Conservation (phyloP, 2,329 filamentous ascomycete species). For the Balansia obtecta region DNA sequence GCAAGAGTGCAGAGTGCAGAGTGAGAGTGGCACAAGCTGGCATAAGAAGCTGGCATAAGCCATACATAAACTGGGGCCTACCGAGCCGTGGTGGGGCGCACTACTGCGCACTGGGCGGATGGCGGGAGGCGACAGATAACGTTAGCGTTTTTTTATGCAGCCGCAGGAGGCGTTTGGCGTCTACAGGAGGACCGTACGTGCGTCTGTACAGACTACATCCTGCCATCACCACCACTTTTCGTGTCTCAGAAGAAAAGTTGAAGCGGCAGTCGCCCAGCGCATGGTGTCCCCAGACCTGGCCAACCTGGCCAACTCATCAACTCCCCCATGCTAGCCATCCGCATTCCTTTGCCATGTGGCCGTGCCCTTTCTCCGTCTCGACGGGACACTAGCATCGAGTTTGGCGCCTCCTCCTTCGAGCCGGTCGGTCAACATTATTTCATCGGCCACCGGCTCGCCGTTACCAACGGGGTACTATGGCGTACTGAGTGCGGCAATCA, state of each 20-base stretch:
- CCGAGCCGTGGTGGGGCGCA: neutral
- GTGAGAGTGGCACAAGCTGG: neutral
- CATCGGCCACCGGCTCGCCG: neutral
- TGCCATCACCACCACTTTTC: no score
- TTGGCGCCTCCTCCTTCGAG: constrained; percentile 3
- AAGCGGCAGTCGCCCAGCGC: neutral
- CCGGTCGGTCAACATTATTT: neutral
- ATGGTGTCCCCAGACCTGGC: neutral
- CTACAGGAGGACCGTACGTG: no score
- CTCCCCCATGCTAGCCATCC: neutral
- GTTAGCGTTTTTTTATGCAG: neutral
- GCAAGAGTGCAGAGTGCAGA: no score
- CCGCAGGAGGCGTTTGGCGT: no score
- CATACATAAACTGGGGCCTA: neutral
- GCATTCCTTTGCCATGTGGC: constrained; percentile 1
- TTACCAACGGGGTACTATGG: neutral
- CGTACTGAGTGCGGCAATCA: neutral
- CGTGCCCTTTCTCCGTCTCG: neutral
- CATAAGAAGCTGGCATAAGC: neutral
- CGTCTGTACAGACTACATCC: no score
- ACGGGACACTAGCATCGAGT: constrained; percentile 4
- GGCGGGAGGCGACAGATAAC: neutral
- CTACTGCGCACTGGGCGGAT: no score
- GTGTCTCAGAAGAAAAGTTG: no score
- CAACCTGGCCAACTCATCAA: neutral